Base-by-base conservation (phyloP, 768 basidiomycete species). In the Boletus insuetus region DNA sequence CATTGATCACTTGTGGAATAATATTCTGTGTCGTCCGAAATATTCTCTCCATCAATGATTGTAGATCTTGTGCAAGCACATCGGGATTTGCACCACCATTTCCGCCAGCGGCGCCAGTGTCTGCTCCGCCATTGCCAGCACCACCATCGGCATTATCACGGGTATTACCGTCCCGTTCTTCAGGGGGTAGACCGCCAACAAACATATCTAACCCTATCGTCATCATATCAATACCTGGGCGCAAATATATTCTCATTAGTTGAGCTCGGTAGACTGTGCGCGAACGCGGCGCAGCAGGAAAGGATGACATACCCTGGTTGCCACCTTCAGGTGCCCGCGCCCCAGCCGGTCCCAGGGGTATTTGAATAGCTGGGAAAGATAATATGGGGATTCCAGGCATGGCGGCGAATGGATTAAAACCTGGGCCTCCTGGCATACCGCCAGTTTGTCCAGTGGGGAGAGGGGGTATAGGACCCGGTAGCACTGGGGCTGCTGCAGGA, bases 121-220 rank as follows among this genome's bases (percentile, higher is more conserved):
- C 53, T 31, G 43, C 44, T 19, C 22, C 48, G 3, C 44, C 59
- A 32, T 50, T 24, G 35, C 46, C 44, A 9, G 20, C 43, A 42
- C 20, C 53, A 17, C 20, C 56, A 3, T 47, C 54, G 48, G 54
- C 20, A 26, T 57, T 53, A 48, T 56, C 57, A 39, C 46, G 58
- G 55, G 38, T 24, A 46, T 59, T 46, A 4, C 16, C 60, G 20
- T 43, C 64, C 19, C 42, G 43, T 22, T 51, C 59, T 38, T 42
- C 60, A 16, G 53, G 56, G 4, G 55, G 58, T 13, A 62, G 51
- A 39, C 60, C 62, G 42, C 60, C 64, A 10, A 75, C 56, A 52
- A 75, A 69, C 64, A 77, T 71, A 51, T 77, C 75, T 29, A 77
- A 58, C n/a, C 76, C 76, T 48, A 77, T 70, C 19, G 75, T 75